These are phyloP conservation scores for Rhypophila decipiens DNA, from an alignment of 495 filamentous ascomycete genomes.

Conservation along the genomic window DNA sequence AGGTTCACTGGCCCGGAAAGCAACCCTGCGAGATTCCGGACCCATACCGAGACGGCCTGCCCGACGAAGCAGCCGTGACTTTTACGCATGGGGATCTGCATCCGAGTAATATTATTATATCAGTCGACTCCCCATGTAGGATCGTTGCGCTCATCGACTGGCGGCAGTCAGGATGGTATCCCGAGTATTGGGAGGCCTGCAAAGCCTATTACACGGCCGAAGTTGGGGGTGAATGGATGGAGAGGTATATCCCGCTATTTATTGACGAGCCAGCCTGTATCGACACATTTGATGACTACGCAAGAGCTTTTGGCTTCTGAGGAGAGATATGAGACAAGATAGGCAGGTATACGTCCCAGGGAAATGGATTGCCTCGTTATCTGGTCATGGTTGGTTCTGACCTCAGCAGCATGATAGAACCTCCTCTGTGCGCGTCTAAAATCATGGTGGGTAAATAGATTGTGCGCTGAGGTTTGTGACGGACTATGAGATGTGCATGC, in stretches of 20 bases:
- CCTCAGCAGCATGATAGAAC: no score
- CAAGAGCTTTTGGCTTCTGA: constrained; percentile 3
- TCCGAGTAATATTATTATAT: constrained; percentile 41
- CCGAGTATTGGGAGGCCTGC: constrained; percentile 39
- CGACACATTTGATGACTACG: neutral
- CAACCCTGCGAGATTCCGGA: constrained; percentile 17
- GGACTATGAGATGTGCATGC: no score
- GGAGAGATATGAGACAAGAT: no score
- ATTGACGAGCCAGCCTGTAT: neutral
- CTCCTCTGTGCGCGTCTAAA: no score
- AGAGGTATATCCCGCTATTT: constrained; percentile 7
- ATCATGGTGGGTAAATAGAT: no score
- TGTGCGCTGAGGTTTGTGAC: no score
- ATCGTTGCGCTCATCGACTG: constrained; percentile 40
- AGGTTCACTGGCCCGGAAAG: constrained; percentile 18
- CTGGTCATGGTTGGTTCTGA: no score
- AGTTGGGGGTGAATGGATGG: constrained; percentile 2
- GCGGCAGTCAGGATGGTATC: constrained; percentile 45
- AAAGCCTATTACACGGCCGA: constrained; percentile 26
- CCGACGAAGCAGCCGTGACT: constrained; percentile 36
- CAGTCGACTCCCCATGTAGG: constrained; percentile 12
- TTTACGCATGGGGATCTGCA: constrained; percentile 46
- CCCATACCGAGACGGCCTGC: constrained; percentile 31
- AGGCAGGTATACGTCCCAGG: no score
- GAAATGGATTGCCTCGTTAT: no score